Evolutionary conservation across 441 rosid species (phyloP).

Genomic region (Capsella rubella): DNA sequence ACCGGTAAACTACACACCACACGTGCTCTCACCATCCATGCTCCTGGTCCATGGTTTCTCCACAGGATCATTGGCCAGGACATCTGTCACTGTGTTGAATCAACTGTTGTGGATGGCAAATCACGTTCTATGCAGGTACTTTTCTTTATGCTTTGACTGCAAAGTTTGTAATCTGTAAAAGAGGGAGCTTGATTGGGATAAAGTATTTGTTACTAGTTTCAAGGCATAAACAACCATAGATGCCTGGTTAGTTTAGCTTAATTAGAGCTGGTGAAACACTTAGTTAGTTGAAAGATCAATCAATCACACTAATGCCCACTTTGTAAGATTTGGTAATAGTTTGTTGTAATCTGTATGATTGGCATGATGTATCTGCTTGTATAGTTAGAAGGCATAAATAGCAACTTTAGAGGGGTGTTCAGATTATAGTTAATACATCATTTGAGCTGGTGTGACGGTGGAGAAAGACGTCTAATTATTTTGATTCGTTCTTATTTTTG

Average conservation of each 20-base stretch:
- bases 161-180: neutral
- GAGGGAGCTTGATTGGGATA: conserved; percentile 20
- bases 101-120: conserved; percentile 81
- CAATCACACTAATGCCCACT: neutral
- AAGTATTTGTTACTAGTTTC: neutral
- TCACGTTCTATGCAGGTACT: conserved; percentile 70
- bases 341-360: conserved; percentile 7
- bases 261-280: neutral
- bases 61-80: conserved; percentile 85
- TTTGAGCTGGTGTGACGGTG: conserved; percentile 5
- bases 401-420: neutral
- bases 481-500: neutral
- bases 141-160: neutral
- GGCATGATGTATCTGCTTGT: neutral
- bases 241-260: conserved; percentile 12
- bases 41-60: conserved; percentile 95
- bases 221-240: neutral
- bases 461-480: conserved; percentile 4
- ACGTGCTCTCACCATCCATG: conserved; percentile 84
- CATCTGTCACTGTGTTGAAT: conserved; percentile 89
- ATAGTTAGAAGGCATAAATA: neutral
- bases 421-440: neutral
- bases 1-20: conserved; percentile 86
- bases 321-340: conserved; percentile 18
- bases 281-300: neutral